Conservation (phyloP, 352 stramenopile genomes). For the Poterioochromonas sp. region DNA sequence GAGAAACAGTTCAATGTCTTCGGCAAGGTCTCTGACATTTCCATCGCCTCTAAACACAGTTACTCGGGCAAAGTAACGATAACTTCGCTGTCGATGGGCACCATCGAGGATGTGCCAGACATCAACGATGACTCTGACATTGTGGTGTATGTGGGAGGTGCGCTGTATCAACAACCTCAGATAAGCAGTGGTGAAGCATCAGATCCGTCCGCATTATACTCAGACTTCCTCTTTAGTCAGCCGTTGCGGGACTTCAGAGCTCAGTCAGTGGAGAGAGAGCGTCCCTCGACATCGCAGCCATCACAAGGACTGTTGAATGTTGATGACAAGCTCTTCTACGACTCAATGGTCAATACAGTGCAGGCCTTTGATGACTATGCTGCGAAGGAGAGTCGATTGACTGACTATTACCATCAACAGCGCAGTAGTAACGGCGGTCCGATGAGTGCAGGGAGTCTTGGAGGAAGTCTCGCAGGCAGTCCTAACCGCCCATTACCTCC, state of each 20-base stretch:
- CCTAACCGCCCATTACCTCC: too few relatives aligned
- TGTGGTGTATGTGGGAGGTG: neutral
- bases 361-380: neutral
- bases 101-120: neutral
- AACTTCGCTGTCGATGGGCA: neutral
- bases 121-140: neutral
- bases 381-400: neutral
- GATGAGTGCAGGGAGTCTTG: too few relatives aligned
- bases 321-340: neutral
- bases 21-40: neutral
- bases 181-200: neutral
- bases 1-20: neutral
- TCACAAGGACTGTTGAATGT: neutral
- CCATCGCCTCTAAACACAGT: neutral
- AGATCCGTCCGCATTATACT: too few relatives aligned
- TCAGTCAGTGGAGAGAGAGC: too few relatives aligned
- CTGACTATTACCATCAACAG: too few relatives aligned
- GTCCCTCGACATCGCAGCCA: neutral
- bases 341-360: neutral
- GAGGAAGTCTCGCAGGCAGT: too few relatives aligned
- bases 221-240: neutral
- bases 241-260: neutral
- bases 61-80: neutral
- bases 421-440: neutral
- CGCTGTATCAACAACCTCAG: neutral